Evolutionary conservation across 352 stramenopile genomes (phyloP).

Genomic region (Ophiocytium majus): DNA sequence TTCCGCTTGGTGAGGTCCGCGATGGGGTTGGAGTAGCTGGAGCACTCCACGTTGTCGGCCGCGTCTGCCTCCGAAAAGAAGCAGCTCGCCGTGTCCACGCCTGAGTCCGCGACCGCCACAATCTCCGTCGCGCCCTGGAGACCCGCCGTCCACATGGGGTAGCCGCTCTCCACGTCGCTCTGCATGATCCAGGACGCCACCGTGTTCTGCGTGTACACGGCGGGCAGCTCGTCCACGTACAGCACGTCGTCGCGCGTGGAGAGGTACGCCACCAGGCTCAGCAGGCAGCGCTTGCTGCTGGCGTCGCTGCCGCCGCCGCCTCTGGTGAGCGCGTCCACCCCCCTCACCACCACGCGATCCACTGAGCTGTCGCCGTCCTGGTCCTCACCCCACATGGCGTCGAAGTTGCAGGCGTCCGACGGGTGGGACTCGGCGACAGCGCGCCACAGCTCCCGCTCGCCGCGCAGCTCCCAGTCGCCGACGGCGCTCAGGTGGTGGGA

Average conservation of each 20-base stretch:
- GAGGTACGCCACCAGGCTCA: conserved; percentile 49
- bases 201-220: conserved; percentile 33
- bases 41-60: conserved; percentile 43
- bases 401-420: background rate
- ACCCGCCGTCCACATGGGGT: conserved; percentile 41
- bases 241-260: conserved; percentile 34
- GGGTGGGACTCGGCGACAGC: background rate
- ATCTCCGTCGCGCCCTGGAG: conserved; percentile 44
- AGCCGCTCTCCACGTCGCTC: conserved; percentile 40
- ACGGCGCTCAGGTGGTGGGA: conserved; percentile 10
- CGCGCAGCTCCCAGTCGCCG: background rate
- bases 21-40: conserved; percentile 42
- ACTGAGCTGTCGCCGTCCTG: background rate
- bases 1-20: conserved; percentile 51
- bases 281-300: conserved; percentile 28
- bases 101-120: conserved; percentile 56
- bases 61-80: conserved; percentile 55
- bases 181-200: conserved; percentile 54
- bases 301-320: conserved; percentile 12
- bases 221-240: conserved; percentile 48
- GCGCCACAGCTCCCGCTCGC: background rate
- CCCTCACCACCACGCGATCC: conserved; percentile 36
- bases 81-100: conserved; percentile 59
- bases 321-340: conserved; percentile 28
- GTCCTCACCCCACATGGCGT: background rate